These are phyloP conservation scores for Geum urbanum DNA, from an alignment of 306 rosid genomes.

Conservation along the genomic window DNA sequence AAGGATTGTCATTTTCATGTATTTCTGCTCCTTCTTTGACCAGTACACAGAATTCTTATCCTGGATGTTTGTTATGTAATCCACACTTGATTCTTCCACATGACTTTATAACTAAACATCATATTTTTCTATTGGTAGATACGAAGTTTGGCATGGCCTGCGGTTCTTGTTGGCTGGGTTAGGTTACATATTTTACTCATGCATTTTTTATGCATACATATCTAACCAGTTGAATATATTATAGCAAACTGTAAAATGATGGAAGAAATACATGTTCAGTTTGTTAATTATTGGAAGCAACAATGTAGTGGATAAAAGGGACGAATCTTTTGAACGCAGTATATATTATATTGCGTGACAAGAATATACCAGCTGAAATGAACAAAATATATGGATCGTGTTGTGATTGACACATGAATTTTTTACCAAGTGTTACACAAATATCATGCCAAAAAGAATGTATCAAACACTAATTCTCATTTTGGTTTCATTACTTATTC, in stretches of 20 bases:
- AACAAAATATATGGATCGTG: not conserved
- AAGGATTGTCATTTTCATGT: not conserved
- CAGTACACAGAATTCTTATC: not conserved
- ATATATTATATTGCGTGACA: not conserved
- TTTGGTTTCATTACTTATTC: not conserved
- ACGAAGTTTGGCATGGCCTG: conserved; percentile 86
- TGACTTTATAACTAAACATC: conserved; percentile 16
- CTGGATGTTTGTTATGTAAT: not conserved
- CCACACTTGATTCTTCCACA: conserved; percentile 11
- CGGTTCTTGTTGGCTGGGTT: conserved; percentile 63
- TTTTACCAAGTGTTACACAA: not conserved
- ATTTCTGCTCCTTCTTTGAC: conserved; percentile 8
- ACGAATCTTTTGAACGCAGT: too few species aligned
- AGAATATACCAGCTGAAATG: not conserved
- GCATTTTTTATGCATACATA: not conserved
- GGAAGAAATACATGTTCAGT: not conserved
- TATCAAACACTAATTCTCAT: conserved; percentile 5
- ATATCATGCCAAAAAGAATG: not conserved
- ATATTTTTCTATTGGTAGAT: conserved; percentile 41
- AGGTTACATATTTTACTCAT: conserved; percentile 40
- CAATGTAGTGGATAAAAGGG: too few species aligned
- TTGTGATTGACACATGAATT: not conserved
- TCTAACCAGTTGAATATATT: not conserved
- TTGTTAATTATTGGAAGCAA: not conserved
- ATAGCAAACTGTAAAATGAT: not conserved